Evolutionary conservation across 768 basidiomycete genomes (phyloP).

Genomic region (Pleurotus salmoneostramineus): DNA sequence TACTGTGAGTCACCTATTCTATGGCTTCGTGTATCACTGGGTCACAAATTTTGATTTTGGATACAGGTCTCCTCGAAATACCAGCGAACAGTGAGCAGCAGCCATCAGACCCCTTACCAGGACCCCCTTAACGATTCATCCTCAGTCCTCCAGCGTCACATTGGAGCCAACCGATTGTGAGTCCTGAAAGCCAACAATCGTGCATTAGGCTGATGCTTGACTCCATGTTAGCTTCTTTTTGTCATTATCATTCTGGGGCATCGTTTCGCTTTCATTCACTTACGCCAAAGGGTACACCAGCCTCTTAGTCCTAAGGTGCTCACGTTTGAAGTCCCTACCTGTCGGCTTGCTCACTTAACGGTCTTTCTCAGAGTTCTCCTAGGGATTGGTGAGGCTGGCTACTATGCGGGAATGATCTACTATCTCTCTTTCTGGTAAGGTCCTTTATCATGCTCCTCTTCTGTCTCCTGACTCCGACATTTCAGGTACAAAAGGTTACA

Average conservation of each 20-base stretch:
- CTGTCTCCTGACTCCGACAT: background rate
- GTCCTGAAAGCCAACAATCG: slow-evolving; percentile 6
- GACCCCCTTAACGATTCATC: background rate
- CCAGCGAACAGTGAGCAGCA: slow-evolving; percentile 43
- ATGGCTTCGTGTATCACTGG: background rate
- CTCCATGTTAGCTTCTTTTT: slow-evolving; percentile 44
- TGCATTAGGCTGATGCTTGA: background rate
- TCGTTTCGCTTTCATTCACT: slow-evolving; percentile 46
- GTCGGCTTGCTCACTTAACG: background rate
- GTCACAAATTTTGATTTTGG: background rate
- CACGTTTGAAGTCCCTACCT: background rate
- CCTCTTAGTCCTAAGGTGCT: slow-evolving; percentile 42
- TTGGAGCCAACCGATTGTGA: slow-evolving; percentile 56
- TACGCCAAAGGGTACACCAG: slow-evolving; percentile 53
- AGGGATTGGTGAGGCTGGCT: slow-evolving; percentile 60
- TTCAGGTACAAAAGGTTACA: slow-evolving; percentile 5
- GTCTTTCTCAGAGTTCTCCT: slow-evolving; percentile 40
- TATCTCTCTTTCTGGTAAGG: slow-evolving; percentile 57
- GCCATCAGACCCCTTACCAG: background rate
- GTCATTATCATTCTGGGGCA: slow-evolving; percentile 48
- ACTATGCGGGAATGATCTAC: slow-evolving; percentile 59
- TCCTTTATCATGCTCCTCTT: background rate
- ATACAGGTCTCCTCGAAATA: slow-evolving; percentile 48
- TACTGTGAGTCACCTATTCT: slow-evolving; percentile 37
- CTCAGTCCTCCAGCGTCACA: slow-evolving; percentile 49